A percentile compares a stretch with the other conserved stretches of the same genome.
phyloP scores from a whole-genome alignment of 1,139 yeast species.

The Candida pseudoviswanathii region DNA sequence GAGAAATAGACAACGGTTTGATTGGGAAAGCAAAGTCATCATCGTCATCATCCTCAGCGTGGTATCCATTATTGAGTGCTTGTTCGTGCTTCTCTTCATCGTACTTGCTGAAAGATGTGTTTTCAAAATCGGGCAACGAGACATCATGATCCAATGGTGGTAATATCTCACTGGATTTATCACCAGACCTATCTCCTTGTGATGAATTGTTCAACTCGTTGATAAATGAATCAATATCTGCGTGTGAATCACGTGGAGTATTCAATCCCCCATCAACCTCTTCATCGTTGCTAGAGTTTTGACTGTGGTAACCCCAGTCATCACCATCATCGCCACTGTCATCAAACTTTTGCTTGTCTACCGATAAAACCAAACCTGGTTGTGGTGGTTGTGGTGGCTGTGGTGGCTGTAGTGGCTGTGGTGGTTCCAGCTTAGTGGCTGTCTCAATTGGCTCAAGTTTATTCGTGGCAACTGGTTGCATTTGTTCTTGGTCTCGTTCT shows the following conservation, averaged over 20 bases:
- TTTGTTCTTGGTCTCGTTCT: constrained; percentile 1
- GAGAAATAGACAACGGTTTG: constrained; percentile 26
- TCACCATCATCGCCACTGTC: constrained; percentile 20
- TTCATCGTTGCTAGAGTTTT: constrained; percentile 23
- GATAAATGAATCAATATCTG: constrained; percentile 33
- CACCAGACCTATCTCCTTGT: constrained; percentile 14
- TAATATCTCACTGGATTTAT: constrained; percentile 11
- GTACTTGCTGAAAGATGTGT: constrained; percentile 6
- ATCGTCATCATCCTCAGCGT: constrained; percentile 19
- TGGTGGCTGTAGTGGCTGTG: no score
- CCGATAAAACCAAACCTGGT: constrained; percentile 13
- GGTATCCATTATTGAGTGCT: constrained; percentile 18
- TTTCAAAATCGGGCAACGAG: constrained; percentile 16
- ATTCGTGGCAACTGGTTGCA: neutral
- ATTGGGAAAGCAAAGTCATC: constrained; percentile 22
- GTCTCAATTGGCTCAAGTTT: neutral
- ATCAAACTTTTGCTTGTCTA: constrained; percentile 11
- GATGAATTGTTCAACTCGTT: constrained; percentile 26
- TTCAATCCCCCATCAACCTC: neutral
- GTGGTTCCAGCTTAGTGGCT: constrained; percentile 1
- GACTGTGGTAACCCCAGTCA: constrained; percentile 33
- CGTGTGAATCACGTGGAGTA: neutral
- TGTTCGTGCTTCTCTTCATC: neutral
- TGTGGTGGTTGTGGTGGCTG: no score
- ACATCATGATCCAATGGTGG: constrained; percentile 17